Conservation (phyloP, 139 green algal genomes). For the Nannochloris sp. region DNA sequence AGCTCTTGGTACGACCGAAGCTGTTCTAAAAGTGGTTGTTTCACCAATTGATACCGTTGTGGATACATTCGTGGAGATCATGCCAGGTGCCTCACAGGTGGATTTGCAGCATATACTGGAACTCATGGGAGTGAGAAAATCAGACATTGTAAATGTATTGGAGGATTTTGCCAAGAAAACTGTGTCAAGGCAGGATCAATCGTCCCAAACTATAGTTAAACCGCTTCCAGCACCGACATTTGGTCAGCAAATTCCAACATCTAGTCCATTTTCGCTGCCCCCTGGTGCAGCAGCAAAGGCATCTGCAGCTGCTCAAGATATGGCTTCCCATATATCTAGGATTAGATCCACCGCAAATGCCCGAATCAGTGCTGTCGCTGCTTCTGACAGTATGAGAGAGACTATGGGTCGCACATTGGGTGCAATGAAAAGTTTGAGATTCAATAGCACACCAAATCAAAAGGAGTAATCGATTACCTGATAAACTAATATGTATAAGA, state of each 20-base stretch:
- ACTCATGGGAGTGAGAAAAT: constrained; percentile 42
- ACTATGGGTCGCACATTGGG: constrained; percentile 22
- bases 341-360: constrained; percentile 3
- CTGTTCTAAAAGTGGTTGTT: constrained; percentile 77
- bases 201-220: background rate
- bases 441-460: constrained; percentile 1
- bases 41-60: constrained; percentile 49
- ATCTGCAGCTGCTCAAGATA: constrained; percentile 14
- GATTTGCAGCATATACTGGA: constrained; percentile 68
- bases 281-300: constrained; percentile 10
- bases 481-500: background rate
- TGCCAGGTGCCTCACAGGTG: constrained; percentile 36
- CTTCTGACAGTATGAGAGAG: constrained; percentile 29
- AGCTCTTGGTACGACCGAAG: constrained; percentile 55
- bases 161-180: background rate
- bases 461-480: background rate
- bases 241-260: background rate
- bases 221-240: background rate
- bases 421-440: constrained; percentile 23
- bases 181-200: background rate
- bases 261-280: background rate
- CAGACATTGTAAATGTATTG: background rate
- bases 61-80: constrained; percentile 66
- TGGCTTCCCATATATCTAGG: constrained; percentile 12
- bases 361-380: constrained; percentile 2